Evolutionary conservation across 805 yeast genomes (phyloP), one percentile per base, ranked within the genome.

Genomic region (Metschnikowia sp.): DNA sequence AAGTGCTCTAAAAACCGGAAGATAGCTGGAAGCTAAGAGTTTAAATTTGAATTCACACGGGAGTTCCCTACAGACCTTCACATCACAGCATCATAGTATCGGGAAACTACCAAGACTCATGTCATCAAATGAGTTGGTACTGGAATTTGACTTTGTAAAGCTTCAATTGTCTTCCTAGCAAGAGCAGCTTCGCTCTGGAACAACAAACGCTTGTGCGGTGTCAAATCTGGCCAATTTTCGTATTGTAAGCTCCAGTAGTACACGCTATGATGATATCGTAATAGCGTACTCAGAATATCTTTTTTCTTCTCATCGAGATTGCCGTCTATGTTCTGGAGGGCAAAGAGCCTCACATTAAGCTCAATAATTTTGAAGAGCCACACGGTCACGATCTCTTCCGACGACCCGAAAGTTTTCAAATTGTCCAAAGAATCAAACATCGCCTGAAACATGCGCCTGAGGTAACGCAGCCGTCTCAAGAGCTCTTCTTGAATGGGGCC

Each of bases 311-410:
- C 18, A 37, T 43, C 41, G 32, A 43, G 41, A 5, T 11, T 18
- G 8, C 46, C 46, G 5, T 31, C 31, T 1, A 28, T 32, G 13
- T 37, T 26, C 28, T 22, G 28, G 33, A 43, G 15, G 11, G 19
- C 36, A 5, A 38, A 28, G n/a, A 36, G 28, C 36, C 45, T 29
- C 18, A 32, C 30, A 26, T 42, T 42, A 22, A 42, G 40, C 15
- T 42, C 45, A 8, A 42, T 36, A 4, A 42, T 42, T 18, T 42
- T 36, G 37, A 13, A 42, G 5, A 42, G 39, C 45, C 45, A 42
- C 11, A 42, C 19, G 13, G 18, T 6, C 12, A 15, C 39, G 1
- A 30, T 34, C 10, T 10, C 3, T n/a, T 36, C 45, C 3, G 35
- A 30, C 4, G n/a, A 26, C n/a, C 19, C 22, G 36, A 28, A 42